phyloP scores from a whole-genome alignment of 176 grass and related monocot species.

The Zoysia japonica region DNA sequence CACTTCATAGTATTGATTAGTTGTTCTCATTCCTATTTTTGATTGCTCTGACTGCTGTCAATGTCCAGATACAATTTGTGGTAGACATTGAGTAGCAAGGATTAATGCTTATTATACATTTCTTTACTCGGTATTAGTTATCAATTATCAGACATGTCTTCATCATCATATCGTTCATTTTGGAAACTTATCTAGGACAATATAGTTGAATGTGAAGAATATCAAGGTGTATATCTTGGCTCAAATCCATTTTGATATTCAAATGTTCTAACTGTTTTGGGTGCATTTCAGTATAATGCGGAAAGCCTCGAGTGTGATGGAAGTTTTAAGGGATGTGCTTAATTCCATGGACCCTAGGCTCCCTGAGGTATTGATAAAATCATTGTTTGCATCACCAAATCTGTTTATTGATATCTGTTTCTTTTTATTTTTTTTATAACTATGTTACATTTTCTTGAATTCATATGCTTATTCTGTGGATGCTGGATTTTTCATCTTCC shows the following conservation, averaged over 20 bases:
- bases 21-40: conserved; percentile 16
- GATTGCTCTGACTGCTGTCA: background rate
- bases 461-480: background rate
- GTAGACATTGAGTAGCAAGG: conserved; percentile 11
- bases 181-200: background rate
- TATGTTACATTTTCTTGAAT: background rate
- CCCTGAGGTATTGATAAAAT: conserved; percentile 69
- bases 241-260: background rate
- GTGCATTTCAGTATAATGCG: conserved; percentile 69
- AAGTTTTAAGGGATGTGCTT: conserved; percentile 86
- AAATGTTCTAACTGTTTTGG: conserved; percentile 21
- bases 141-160: background rate
- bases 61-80: background rate
- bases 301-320: conserved; percentile 83
- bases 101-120: background rate
- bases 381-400: conserved; percentile 5
- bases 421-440: background rate
- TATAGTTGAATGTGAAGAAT: background rate
- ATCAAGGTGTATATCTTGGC: background rate
- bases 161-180: no score
- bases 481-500: background rate
- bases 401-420: background rate
- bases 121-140: background rate
- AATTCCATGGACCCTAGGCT: conserved; percentile 78
- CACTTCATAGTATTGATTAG: background rate